These are phyloP conservation scores for Tulasnella sp. DNA, from an alignment of 768 basidiomycete genomes.

Conservation along the genomic window DNA sequence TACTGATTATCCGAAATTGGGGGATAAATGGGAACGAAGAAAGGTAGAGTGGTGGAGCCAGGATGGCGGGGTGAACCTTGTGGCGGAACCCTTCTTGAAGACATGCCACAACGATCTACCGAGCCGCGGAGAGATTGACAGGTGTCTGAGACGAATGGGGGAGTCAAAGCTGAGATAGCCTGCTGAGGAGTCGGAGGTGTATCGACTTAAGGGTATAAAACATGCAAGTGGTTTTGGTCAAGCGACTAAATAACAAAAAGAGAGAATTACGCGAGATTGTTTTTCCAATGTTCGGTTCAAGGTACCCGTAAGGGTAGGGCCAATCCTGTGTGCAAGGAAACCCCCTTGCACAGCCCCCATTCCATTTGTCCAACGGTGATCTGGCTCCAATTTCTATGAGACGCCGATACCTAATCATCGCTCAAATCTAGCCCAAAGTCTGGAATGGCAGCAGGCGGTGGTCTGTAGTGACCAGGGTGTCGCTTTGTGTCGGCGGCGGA, in stretches of 20 bases:
- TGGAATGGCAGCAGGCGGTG: conserved; percentile 48
- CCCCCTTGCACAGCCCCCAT: background rate
- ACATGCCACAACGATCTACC: background rate
- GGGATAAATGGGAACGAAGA: background rate
- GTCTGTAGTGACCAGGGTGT: conserved; percentile 62
- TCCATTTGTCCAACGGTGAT: background rate
- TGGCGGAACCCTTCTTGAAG: background rate
- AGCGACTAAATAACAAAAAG: background rate
- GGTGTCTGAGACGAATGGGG: no score
- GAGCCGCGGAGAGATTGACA: no score
- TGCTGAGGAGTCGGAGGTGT: background rate
- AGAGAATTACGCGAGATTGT: background rate
- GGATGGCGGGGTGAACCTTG: background rate
- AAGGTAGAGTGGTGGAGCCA: no score
- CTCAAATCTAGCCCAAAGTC: conserved; percentile 78
- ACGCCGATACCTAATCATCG: conserved; percentile 10
- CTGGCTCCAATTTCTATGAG: background rate
- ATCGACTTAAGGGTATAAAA: background rate
- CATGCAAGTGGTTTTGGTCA: background rate
- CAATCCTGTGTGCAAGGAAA: no score
- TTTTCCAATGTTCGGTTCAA: background rate
- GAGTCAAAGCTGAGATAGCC: background rate
- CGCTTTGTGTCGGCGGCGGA: conserved; percentile 51
- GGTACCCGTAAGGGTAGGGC: background rate
- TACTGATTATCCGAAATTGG: background rate